Base-by-base conservation (phyloP, 345 rosid species). In the Corchorus capsularis region DNA sequence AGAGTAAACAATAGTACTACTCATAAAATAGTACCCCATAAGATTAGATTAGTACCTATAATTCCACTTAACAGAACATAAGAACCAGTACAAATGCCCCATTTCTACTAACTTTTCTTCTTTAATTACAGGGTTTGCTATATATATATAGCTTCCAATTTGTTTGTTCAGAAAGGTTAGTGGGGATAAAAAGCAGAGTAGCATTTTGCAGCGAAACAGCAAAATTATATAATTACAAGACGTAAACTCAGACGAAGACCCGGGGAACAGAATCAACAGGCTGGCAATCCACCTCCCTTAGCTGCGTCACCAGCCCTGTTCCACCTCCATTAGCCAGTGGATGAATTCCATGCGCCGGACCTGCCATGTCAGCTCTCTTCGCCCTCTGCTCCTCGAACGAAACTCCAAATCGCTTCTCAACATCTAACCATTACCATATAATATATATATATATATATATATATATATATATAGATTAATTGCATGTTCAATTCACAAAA, bases 281-380 rank as follows among this genome's bases (percentile, higher is more conserved):
- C 79, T 80, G 83, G 84, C 85, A 69, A 3, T 91, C 88, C 11
- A 83, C 86, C 84, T 91, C 94, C 81, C 93, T 88, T 6, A 90
- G 64, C 60, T 65, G 47, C 43, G 88, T 77, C 77, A 76, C 67
- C 0, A 90, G 76, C 13, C 95, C 98, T 76, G 75, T 86, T 37
- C 94, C 91, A 2, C 85, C 92, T 1, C 87, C 94, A 77, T 94
- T 90, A 0, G 97, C 92, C 75, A 86, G 64, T 0, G 95, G 95
- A 85, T 94, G 97, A 20, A 89, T 81, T 50, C 95, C 93, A 57
- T 83, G 84, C 14, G 73, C 83, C 2, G 82, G 95, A 63, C 97
- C 98, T 13, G n/a, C n/a, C 86, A 91, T 82, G 78, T 85, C 83
- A 1, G 77, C 90, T 45, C 97, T 75, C 0, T 85, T 79, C 80